Conservation (phyloP, 1,284 basidiomycete genomes). For the Vanrija pseudolonga region DNA sequence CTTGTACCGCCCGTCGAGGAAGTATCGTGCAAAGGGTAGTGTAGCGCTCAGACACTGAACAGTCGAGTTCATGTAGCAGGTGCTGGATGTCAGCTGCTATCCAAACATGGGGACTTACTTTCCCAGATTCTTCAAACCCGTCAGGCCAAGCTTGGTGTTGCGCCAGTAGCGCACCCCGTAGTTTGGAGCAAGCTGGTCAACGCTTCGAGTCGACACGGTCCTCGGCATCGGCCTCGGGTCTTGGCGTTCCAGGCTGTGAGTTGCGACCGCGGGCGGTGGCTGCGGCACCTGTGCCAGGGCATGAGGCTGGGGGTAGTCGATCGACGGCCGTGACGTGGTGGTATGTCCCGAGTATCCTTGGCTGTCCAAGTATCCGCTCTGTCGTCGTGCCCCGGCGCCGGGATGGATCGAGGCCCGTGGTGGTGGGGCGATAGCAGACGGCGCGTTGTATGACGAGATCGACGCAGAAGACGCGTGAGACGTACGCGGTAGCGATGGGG, state of each 20-base stretch:
- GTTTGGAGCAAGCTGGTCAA: constrained; percentile 7
- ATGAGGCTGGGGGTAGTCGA: constrained; percentile 76
- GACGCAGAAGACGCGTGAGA: constrained; percentile 21
- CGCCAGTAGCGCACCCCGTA: constrained; percentile 61
- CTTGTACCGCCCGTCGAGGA: constrained; percentile 84
- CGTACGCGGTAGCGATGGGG: neutral
- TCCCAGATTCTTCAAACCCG: constrained; percentile 90
- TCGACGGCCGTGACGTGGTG: constrained; percentile 40
- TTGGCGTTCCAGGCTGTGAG: constrained; percentile 63
- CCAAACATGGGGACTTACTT: constrained; percentile 54
- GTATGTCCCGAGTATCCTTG: constrained; percentile 59
- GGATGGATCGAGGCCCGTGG: constrained; percentile 70
- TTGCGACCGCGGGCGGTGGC: constrained; percentile 69
- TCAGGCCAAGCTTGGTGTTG: constrained; percentile 71
- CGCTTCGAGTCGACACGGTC: constrained; percentile 3
- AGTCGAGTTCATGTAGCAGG: constrained; percentile 99
- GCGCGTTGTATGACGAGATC: constrained; percentile 24
- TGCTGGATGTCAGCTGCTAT: constrained; percentile 46
- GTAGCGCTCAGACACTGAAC: constrained; percentile 93
- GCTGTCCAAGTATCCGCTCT: constrained; percentile 62
- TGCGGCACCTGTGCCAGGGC: constrained; percentile 58
- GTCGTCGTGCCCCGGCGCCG: constrained; percentile 61
- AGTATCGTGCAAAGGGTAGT: constrained; percentile 83
- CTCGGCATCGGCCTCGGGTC: constrained; percentile 58
- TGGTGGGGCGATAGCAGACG: constrained; percentile 56